phyloP scores from a whole-genome alignment of 495 filamentous ascomycete species.

The Neurospora africana region DNA sequence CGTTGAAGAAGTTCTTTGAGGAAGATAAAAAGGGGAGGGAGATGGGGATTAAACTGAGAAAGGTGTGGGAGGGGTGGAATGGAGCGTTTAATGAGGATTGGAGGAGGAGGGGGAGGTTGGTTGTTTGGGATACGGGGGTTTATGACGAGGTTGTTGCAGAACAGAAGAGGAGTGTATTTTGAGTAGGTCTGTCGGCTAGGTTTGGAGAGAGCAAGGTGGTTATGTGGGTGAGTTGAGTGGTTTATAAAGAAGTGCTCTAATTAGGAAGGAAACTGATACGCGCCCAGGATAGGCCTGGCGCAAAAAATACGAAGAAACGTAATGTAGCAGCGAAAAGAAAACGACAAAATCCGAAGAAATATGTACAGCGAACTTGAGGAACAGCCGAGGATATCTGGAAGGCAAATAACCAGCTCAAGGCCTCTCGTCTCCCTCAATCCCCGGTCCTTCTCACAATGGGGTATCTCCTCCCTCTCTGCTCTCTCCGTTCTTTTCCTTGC shows the following conservation, averaged over 20 bases:
- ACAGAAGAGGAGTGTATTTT: not conserved
- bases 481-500: not conserved
- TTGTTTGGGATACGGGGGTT: constrained; percentile 58
- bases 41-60: constrained; percentile 34
- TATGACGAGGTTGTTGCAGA: constrained; percentile 7
- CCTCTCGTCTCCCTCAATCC: not conserved
- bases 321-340: not conserved
- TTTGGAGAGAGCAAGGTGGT: not conserved
- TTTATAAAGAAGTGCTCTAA: not conserved
- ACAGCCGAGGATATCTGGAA: not conserved
- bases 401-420: not conserved
- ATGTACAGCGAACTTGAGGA: not conserved
- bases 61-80: constrained; percentile 69
- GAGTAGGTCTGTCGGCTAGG: not conserved
- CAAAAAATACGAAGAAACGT: not conserved
- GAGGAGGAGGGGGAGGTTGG: constrained; percentile 71
- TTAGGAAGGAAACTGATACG: not conserved
- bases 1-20: constrained; percentile 35
- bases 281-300: not conserved
- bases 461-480: not conserved
- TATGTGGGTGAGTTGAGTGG: not conserved
- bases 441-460: not conserved
- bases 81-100: constrained; percentile 79
- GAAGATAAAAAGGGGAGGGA: constrained; percentile 35
- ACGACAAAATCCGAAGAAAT: not conserved